Evolutionary conservation across 2,329 filamentous ascomycete species (phyloP).

Genomic region (Trichoderma hamatum): DNA sequence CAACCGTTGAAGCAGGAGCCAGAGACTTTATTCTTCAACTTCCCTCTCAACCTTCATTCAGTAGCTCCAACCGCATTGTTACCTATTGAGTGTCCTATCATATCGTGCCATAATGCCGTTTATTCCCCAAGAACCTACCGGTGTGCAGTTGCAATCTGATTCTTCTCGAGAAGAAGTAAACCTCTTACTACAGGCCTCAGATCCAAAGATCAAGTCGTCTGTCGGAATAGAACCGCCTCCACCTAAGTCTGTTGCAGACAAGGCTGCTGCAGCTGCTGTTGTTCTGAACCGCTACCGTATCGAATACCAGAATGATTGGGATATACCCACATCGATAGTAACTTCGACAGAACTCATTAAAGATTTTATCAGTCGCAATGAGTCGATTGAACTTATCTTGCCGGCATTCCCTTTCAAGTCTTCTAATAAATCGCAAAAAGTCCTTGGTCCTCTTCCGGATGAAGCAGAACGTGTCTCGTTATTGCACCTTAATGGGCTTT

Average conservation of each 20-base stretch:
- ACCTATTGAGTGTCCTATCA: neutral
- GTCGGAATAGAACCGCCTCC: neutral
- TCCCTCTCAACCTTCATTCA: neutral
- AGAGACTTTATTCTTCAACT: neutral
- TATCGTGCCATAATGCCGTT: neutral
- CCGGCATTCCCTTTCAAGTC: slow-evolving; percentile 33
- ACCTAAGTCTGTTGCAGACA: neutral
- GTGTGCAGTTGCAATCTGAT: neutral
- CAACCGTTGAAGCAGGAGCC: neutral
- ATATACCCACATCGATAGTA: neutral
- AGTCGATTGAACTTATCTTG: slow-evolving; percentile 25
- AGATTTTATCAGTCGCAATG: neutral
- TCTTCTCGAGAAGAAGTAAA: neutral
- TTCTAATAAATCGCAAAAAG: slow-evolving; percentile 37
- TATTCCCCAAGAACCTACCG: neutral
- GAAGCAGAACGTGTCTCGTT: slow-evolving; percentile 48
- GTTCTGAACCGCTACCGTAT: slow-evolving; percentile 14
- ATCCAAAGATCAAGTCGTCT: neutral
- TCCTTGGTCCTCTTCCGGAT: slow-evolving; percentile 44
- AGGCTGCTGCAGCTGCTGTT: neutral
- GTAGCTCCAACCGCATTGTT: neutral
- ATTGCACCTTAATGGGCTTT: slow-evolving; percentile 44
- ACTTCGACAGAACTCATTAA: neutral
- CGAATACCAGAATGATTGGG: slow-evolving; percentile 15
- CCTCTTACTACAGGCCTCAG: neutral